Evolutionary conservation across 2,329 filamentous ascomycete genomes (phyloP).

Genomic region (Colletotrichum siamense): DNA sequence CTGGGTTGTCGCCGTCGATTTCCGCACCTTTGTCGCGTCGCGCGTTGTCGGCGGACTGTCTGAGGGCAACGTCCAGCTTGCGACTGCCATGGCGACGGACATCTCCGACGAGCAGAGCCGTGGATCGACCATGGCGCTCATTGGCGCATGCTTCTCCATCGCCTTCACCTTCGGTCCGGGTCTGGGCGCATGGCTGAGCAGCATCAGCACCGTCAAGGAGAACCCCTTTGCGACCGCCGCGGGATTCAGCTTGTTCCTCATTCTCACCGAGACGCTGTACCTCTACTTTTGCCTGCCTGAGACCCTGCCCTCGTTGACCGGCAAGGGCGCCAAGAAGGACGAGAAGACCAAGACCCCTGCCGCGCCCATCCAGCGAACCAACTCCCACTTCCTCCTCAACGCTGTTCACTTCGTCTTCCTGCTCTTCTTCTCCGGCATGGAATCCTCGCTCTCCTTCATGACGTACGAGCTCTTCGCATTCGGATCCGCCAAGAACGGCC

Average conservation of each 20-base stretch:
- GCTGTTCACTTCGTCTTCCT: conserved; percentile 88
- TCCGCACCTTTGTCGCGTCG: conserved; percentile 94
- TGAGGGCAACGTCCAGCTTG: conserved; percentile 96
- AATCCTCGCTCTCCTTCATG: conserved; percentile 97
- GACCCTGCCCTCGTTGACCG: conserved; percentile 71
- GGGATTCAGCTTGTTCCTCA: conserved; percentile 82
- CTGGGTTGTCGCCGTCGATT: conserved; percentile 93
- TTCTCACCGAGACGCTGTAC: conserved; percentile 87
- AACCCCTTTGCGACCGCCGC: conserved; percentile 96
- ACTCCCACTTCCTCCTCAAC: conserved; percentile 84
- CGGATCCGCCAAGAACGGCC: conserved; percentile 79
- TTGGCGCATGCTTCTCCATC: conserved; percentile 95
- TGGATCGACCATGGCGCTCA: conserved; percentile 92
- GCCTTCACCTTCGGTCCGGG: conserved; percentile 97
- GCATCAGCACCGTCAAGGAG: conserved; percentile 76
- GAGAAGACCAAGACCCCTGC: conserved; percentile 25
- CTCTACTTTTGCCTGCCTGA: conserved; percentile 86
- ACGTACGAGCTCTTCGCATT: conserved; percentile 93
- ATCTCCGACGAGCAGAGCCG: conserved; percentile 86
- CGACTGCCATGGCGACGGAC: conserved; percentile 94
- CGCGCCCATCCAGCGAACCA: conserved; percentile 63
- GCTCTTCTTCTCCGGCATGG: conserved; percentile 97
- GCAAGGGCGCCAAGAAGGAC: conserved; percentile 25
- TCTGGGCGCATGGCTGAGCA: conserved; percentile 84
- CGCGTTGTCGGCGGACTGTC: conserved; percentile 91